phyloP scores from a whole-genome alignment of 495 filamentous ascomycete species.

The Aspergillus funiculosus region DNA sequence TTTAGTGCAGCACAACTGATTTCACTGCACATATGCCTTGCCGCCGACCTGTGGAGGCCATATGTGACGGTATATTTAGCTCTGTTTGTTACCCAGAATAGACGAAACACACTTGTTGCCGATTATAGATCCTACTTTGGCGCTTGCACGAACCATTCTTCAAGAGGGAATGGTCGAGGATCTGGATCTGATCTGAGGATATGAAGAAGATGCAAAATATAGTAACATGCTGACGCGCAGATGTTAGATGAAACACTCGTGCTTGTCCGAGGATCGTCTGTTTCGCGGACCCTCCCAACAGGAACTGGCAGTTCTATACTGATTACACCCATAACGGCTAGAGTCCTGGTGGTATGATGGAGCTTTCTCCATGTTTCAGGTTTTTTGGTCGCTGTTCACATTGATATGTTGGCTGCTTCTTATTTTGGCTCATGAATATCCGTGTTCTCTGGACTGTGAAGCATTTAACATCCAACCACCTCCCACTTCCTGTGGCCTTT shows the following conservation, averaged over 20 bases:
- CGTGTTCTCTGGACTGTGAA: conserved; percentile 21
- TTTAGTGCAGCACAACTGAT: not conserved
- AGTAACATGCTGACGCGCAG: conserved; percentile 45
- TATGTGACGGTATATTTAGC: conserved; percentile 18
- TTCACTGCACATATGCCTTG: conserved; percentile 14
- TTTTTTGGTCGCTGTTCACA: conserved; percentile 22
- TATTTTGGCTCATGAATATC: conserved; percentile 22
- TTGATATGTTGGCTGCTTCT: conserved; percentile 22
- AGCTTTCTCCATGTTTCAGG: conserved; percentile 43
- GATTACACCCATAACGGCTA: conserved; percentile 9
- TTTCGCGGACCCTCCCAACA: conserved; percentile 31
- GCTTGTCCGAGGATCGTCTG: conserved; percentile 31
- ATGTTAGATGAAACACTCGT: conserved; percentile 38
- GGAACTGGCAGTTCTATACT: conserved; percentile 6
- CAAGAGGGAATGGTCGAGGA: conserved; percentile 11
- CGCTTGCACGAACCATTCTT: conserved; percentile 26
- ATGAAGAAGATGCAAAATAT: conserved; percentile 37
- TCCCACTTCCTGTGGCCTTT: conserved; percentile 17
- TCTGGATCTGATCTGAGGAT: conserved; percentile 31
- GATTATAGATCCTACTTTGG: conserved; percentile 34
- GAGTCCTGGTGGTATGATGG: conserved; percentile 30
- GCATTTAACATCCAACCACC: conserved; percentile 42
- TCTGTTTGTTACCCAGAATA: conserved; percentile 21
- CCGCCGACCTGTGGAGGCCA: conserved; percentile 16
- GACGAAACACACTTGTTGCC: conserved; percentile 34